Evolutionary conservation across 1,139 yeast genomes (phyloP), one percentile per base, ranked within the genome.

Genomic region (Nadsonia commutata): DNA sequence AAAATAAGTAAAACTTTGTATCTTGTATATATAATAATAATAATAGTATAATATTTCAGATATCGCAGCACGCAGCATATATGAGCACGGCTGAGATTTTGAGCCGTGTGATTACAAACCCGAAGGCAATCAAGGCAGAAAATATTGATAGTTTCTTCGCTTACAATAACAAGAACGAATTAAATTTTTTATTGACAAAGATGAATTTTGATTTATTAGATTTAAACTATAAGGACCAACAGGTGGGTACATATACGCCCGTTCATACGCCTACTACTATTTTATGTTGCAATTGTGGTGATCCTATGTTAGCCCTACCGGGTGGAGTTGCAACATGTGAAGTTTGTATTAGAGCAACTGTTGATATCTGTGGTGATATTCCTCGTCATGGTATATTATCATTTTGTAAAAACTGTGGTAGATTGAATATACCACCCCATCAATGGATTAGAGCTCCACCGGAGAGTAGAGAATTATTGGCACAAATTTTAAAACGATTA

Each of bases 261-360:
- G 56, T 54, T 31, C 67, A 62, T 48, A 61, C 68, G n/a, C 74
- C 68, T 20, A 94, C 96, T 20, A 82, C 94, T 4, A 94, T 93
- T 50, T 72, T 90, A 46, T 90, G 99, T 70, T 88, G 94, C 65
- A 83, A 83, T 76, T 93, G 99, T 78, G 98, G 98, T 62, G 86
- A 83, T 47, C 93, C 95, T 42, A 86, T 90, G 81, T 27, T 27
- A 16, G 33, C 76, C 23, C 41, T 21, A 9, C 39, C 39, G 20
- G 37, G 31, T 19, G 44, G 51, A 40, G 68, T 88, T 50, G 95
- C 86, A 23, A 86, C 90, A 95, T 93, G 98, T 67, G 80, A 84
- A 68, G 97, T 93, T 65, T 90, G 99, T 75, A 85, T 90, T 61
- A 84, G 85, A 63, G 68, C 88, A 56, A 85, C 88, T 3, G 94